Conservation (phyloP, 2,329 filamentous ascomycete species). For the Beauveria medogensis region DNA sequence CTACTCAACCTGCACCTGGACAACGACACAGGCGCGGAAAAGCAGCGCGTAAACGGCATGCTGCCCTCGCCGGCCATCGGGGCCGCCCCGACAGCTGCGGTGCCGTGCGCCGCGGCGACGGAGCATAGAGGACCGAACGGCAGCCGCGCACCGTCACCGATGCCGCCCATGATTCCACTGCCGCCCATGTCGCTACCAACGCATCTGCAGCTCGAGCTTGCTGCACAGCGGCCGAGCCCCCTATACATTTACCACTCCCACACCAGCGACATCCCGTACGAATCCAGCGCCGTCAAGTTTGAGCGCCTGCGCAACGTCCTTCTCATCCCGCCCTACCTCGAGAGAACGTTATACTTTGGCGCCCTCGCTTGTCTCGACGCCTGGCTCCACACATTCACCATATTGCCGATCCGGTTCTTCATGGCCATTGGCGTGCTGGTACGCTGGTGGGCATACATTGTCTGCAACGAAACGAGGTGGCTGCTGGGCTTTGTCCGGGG, state of each 20-base stretch:
- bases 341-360: slow-evolving; percentile 80
- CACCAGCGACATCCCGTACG: slow-evolving; percentile 62
- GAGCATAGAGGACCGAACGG: slow-evolving; percentile 17
- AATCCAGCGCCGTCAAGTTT: slow-evolving; percentile 86
- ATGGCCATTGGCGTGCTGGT: slow-evolving; percentile 70
- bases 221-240: slow-evolving; percentile 53
- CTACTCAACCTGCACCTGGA: slow-evolving; percentile 37
- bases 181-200: slow-evolving; percentile 61
- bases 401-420: slow-evolving; percentile 80
- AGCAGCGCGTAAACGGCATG: not conserved
- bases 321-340: slow-evolving; percentile 70
- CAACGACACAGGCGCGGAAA: slow-evolving; percentile 14
- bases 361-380: slow-evolving; percentile 86
- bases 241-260: slow-evolving; percentile 57
- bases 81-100: slow-evolving; percentile 18
- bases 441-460: slow-evolving; percentile 68
- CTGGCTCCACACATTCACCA: slow-evolving; percentile 95
- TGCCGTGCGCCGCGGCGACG: slow-evolving; percentile 13
- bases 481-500: slow-evolving; percentile 69
- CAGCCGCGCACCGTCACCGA: slow-evolving; percentile 36
- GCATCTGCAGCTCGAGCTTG: slow-evolving; percentile 56
- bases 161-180: slow-evolving; percentile 49
- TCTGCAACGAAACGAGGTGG: slow-evolving; percentile 64
- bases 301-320: slow-evolving; percentile 87
- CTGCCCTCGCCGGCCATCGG: slow-evolving; percentile 17